Evolutionary conservation across 805 yeast genomes (phyloP).

Genomic region (Yarrowia hollandica): DNA sequence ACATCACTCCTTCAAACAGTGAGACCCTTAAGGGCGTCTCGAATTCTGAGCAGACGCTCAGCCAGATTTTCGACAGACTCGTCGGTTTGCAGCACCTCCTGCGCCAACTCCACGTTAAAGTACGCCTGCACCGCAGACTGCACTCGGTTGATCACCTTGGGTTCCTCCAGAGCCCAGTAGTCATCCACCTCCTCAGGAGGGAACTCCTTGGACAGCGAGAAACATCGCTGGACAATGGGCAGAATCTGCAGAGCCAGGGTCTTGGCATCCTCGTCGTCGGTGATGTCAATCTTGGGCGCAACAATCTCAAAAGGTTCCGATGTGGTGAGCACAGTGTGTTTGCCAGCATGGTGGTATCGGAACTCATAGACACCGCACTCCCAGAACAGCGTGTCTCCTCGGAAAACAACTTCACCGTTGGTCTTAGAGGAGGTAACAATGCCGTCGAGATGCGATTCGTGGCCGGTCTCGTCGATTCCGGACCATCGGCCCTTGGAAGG

Average conservation of each 20-base stretch:
- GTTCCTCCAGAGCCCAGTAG: slow-evolving; percentile 36
- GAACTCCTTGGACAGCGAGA: slow-evolving; percentile 33
- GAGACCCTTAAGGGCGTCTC: slow-evolving; percentile 34
- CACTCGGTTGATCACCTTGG: slow-evolving; percentile 34
- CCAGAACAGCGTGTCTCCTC: slow-evolving; percentile 53
- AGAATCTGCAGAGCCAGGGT: slow-evolving; percentile 41
- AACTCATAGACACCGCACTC: slow-evolving; percentile 73
- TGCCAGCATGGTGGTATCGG: slow-evolving; percentile 64
- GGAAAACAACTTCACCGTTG: slow-evolving; percentile 53
- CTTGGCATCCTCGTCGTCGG: slow-evolving; percentile 42
- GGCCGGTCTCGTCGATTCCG: slow-evolving; percentile 38
- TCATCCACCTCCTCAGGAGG: slow-evolving; percentile 34
- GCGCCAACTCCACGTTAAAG: slow-evolving; percentile 44
- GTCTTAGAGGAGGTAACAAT: slow-evolving; percentile 33
- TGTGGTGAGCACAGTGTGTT: slow-evolving; percentile 67
- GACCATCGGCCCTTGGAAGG: slow-evolving; percentile 69
- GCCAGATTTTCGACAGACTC: slow-evolving; percentile 40
- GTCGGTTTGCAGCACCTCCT: slow-evolving; percentile 47
- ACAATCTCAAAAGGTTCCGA: slow-evolving; percentile 67
- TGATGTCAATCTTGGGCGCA: slow-evolving; percentile 39
- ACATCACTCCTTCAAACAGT: not conserved
- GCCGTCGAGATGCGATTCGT: slow-evolving; percentile 34
- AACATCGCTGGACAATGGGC: slow-evolving; percentile 34
- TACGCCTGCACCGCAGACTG: slow-evolving; percentile 37
- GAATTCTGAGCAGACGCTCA: slow-evolving; percentile 37